Percentiles rank a stretch among this genome's conserved stretches.
Evolutionary conservation across 495 filamentous ascomycete genomes (phyloP).

Genomic region (Trichoderma virens): DNA sequence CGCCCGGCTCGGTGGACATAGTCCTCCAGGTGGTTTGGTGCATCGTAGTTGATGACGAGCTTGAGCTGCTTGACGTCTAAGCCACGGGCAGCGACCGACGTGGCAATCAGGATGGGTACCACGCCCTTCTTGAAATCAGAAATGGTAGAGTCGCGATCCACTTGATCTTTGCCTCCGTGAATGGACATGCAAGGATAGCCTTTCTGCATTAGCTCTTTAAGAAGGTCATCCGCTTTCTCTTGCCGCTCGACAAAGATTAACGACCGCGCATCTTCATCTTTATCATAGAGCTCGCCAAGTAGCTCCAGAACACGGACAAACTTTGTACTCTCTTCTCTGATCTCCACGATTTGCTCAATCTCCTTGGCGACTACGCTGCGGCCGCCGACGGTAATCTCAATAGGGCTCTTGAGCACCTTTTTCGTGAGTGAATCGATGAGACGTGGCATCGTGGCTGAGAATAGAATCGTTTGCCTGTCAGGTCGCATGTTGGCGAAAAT

Average conservation of each 20-base stretch:
- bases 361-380: conserved; percentile 87
- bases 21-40: conserved; percentile 93
- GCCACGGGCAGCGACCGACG: conserved; percentile 91
- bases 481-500: conserved; percentile 86
- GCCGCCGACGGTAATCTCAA: conserved; percentile 90
- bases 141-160: conserved; percentile 91
- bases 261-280: conserved; percentile 81
- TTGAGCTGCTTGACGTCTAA: conserved; percentile 96
- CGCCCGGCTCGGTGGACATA: conserved; percentile 95
- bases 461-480: conserved; percentile 86
- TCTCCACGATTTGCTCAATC: conserved; percentile 89
- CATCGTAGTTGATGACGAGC: conserved; percentile 94
- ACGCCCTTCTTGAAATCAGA: conserved; percentile 90
- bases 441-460: conserved; percentile 93
- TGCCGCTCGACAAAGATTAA: conserved; percentile 94
- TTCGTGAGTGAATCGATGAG: conserved; percentile 87
- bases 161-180: conserved; percentile 92
- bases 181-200: conserved; percentile 95
- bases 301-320: conserved; percentile 78
- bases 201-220: conserved; percentile 75
- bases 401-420: conserved; percentile 75
- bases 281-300: conserved; percentile 77
- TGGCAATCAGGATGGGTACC: conserved; percentile 84
- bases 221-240: conserved; percentile 80
- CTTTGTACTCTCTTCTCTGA: conserved; percentile 75